Evolutionary conservation across 1,139 yeast genomes (phyloP).

Genomic region (Diutina mesorugosa): DNA sequence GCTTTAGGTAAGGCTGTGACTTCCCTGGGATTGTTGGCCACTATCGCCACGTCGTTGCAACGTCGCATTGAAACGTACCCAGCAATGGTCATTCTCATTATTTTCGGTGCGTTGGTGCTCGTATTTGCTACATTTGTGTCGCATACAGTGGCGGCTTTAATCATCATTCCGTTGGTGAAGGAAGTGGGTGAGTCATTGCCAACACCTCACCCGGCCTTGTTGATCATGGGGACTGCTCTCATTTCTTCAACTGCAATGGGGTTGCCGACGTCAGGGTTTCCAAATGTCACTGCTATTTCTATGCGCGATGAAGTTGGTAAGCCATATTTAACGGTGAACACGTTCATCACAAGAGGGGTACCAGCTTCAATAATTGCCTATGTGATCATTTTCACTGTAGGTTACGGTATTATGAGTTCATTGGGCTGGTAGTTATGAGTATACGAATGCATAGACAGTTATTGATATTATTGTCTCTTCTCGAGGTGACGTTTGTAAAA

Average conservation of each 20-base stretch:
- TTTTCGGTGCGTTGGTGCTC: constrained; percentile 68
- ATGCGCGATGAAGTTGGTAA: constrained; percentile 84
- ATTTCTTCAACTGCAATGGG: constrained; percentile 93
- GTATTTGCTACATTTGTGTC: constrained; percentile 88
- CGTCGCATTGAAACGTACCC: constrained; percentile 44
- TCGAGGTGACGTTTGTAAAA: no score
- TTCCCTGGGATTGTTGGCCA: constrained; percentile 71
- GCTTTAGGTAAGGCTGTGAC: constrained; percentile 89
- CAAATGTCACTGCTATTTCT: constrained; percentile 90
- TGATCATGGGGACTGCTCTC: constrained; percentile 76
- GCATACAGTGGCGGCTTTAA: constrained; percentile 91
- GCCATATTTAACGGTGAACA: constrained; percentile 70
- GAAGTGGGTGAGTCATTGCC: constrained; percentile 72
- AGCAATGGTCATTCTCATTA: constrained; percentile 53
- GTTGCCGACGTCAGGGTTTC: constrained; percentile 92
- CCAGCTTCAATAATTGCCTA: constrained; percentile 73
- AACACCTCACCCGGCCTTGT: constrained; percentile 55
- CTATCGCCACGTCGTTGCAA: constrained; percentile 64
- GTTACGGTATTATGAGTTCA: constrained; percentile 58
- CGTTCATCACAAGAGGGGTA: constrained; percentile 78
- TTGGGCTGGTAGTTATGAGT: constrained; percentile 26
- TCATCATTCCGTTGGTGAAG: constrained; percentile 76
- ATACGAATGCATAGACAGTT: no score
- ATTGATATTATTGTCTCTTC: no score
- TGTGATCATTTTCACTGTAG: constrained; percentile 58